Percentiles rank a stretch among this genome's conserved stretches.
phyloP scores from a whole-genome alignment of 495 filamentous ascomycete genomes.

The Daldinia concentrica region DNA sequence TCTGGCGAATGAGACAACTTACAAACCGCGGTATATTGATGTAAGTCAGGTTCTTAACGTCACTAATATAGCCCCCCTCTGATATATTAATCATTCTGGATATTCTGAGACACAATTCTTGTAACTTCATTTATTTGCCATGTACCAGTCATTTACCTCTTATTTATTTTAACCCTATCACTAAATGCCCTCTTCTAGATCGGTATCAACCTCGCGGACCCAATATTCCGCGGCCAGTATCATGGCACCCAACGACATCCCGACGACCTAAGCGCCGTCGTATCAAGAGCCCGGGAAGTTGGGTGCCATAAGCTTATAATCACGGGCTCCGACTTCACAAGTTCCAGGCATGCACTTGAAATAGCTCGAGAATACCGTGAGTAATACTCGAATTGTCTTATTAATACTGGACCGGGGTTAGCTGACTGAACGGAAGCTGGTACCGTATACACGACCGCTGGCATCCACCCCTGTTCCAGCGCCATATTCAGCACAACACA shows the following conservation, averaged over 20 bases:
- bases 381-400: constrained; percentile 34
- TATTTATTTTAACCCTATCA: background rate
- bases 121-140: background rate
- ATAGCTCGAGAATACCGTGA: constrained; percentile 77
- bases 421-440: constrained; percentile 64
- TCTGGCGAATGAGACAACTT: constrained; percentile 25
- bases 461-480: constrained; percentile 89
- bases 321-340: constrained; percentile 87
- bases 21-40: constrained; percentile 67
- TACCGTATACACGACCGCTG: constrained; percentile 85
- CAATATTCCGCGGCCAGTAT: constrained; percentile 84
- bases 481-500: constrained; percentile 70
- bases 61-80: background rate
- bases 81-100: background rate
- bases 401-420: background rate
- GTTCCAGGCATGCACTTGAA: constrained; percentile 76
- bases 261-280: constrained; percentile 77
- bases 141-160: background rate
- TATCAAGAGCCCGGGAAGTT: constrained; percentile 75
- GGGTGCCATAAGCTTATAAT: constrained; percentile 92
- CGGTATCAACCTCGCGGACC: constrained; percentile 93
- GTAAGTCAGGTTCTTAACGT: constrained; percentile 52
- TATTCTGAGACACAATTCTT: background rate
- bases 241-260: constrained; percentile 83
- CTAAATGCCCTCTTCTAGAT: constrained; percentile 56